phyloP scores from a whole-genome alignment of 768 basidiomycete genomes.

The Tylopilus rubrobrunneus region DNA sequence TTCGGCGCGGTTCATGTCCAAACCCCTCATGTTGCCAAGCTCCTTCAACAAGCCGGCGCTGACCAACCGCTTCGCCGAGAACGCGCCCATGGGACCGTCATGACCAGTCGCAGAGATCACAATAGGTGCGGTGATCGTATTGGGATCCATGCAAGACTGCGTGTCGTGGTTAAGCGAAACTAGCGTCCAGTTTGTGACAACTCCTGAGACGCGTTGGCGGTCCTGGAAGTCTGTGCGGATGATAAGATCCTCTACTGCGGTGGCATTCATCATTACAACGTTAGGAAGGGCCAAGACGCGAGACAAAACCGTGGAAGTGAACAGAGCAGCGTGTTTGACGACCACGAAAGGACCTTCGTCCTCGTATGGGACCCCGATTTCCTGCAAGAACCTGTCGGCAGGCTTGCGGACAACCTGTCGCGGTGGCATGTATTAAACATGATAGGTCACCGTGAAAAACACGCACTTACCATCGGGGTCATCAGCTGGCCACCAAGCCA shows the following conservation, averaged over 20 bases:
- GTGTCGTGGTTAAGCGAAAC: slow-evolving; percentile 63
- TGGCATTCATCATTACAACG: slow-evolving; percentile 73
- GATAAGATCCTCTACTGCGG: slow-evolving; percentile 78
- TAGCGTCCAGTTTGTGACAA: slow-evolving; percentile 53
- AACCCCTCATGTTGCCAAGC: slow-evolving; percentile 74
- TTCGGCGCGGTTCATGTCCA: slow-evolving; percentile 82
- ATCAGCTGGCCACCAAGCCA: slow-evolving; percentile 80
- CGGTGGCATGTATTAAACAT: background rate
- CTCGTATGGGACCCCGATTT: slow-evolving; percentile 69
- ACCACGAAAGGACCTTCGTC: slow-evolving; percentile 77
- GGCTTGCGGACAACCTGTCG: slow-evolving; percentile 72
- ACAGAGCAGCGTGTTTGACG: slow-evolving; percentile 78
- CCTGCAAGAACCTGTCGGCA: slow-evolving; percentile 64
- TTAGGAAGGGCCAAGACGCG: slow-evolving; percentile 68
- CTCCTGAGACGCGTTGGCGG: slow-evolving; percentile 45
- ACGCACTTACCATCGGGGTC: slow-evolving; percentile 61
- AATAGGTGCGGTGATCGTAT: slow-evolving; percentile 77
- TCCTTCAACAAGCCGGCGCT: slow-evolving; percentile 70
- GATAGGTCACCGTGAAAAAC: background rate
- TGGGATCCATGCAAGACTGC: slow-evolving; percentile 76
- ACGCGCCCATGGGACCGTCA: slow-evolving; percentile 78
- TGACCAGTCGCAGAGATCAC: slow-evolving; percentile 72
- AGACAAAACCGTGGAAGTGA: slow-evolving; percentile 73
- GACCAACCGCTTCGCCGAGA: slow-evolving; percentile 75
- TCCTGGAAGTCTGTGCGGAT: slow-evolving; percentile 49